Evolutionary conservation across 176 grass and related monocot species (phyloP).

Genomic region (Aegilops tauschii): DNA sequence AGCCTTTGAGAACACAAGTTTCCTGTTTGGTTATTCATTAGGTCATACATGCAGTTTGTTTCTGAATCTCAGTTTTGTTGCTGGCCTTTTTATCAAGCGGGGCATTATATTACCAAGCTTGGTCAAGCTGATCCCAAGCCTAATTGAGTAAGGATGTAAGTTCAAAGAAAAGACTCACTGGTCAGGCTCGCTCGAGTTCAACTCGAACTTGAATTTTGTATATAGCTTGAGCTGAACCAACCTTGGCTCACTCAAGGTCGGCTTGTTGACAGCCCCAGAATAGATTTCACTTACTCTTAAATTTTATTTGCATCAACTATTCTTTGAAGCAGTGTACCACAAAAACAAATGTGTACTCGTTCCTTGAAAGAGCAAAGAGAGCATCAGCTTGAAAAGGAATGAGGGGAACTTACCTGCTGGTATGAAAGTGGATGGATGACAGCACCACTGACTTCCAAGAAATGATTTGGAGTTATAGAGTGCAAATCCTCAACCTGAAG

Average conservation of each 20-base stretch:
- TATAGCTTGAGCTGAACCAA: neutral
- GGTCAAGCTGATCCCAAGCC: neutral
- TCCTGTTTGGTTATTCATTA: neutral
- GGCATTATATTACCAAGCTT: neutral
- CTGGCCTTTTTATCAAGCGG: neutral
- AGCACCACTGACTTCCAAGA: slow-evolving; percentile 95
- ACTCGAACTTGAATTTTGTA: neutral
- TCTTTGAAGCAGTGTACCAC: neutral
- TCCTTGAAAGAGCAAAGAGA: neutral
- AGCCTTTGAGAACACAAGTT: neutral
- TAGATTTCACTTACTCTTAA: neutral
- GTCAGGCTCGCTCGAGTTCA: neutral
- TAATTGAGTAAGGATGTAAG: neutral
- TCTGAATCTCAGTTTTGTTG: neutral
- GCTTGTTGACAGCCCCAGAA: neutral
- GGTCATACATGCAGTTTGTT: neutral
- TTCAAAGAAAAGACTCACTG: neutral
- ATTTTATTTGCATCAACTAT: slow-evolving; percentile 2
- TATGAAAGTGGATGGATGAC: slow-evolving; percentile 96
- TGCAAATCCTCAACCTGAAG: slow-evolving; percentile 96
- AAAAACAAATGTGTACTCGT: slow-evolving; percentile 21
- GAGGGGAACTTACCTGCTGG: slow-evolving; percentile 62
- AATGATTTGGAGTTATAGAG: slow-evolving; percentile 95
- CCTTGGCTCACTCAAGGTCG: neutral
- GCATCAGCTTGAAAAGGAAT: slow-evolving; percentile 9